Conservation (phyloP, 2,329 filamentous ascomycete species). For the Corniculantispora saksenae region DNA sequence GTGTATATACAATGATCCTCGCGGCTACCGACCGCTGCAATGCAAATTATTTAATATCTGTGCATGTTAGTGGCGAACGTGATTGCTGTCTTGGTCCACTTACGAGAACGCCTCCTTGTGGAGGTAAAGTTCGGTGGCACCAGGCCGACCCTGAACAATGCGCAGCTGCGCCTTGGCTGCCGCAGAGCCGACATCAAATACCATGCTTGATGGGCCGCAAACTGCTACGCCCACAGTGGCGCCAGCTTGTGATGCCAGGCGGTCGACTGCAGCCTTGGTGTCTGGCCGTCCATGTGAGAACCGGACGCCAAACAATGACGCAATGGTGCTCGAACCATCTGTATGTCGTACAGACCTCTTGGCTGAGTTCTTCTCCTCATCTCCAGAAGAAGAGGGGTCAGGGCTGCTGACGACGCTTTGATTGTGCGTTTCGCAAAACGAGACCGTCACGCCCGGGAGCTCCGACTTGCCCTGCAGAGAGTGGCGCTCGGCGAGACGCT, state of each 20-base stretch:
- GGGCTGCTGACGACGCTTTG: neutral
- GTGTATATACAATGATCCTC: neutral
- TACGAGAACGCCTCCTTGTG: constrained; percentile 30
- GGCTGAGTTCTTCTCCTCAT: constrained; percentile 4
- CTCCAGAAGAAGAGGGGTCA: neutral
- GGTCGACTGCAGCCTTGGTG: constrained; percentile 12
- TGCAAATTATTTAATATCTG: constrained; percentile 7
- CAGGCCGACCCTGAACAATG: constrained; percentile 20
- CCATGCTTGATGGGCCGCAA: constrained; percentile 28
- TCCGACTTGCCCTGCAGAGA: constrained; percentile 2
- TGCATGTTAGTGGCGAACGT: neutral
- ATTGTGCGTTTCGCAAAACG: constrained; percentile 18
- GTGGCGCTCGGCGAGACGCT: constrained; percentile 20
- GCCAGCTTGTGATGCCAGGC: neutral
- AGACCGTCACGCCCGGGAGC: constrained; percentile 17
- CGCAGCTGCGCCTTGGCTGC: constrained; percentile 26
- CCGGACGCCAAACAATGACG: constrained; percentile 14
- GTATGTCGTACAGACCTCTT: neutral
- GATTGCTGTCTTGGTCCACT: neutral
- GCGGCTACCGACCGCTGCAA: neutral
- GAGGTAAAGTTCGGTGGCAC: constrained; percentile 27
- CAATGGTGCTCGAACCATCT: neutral
- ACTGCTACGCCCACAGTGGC: constrained; percentile 26
- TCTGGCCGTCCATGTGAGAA: constrained; percentile 26
- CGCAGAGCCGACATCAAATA: constrained; percentile 24